These are phyloP conservation scores for Sphaceloma murrayae DNA, from an alignment of 2,329 filamentous ascomycete species.

Conservation along the genomic window DNA sequence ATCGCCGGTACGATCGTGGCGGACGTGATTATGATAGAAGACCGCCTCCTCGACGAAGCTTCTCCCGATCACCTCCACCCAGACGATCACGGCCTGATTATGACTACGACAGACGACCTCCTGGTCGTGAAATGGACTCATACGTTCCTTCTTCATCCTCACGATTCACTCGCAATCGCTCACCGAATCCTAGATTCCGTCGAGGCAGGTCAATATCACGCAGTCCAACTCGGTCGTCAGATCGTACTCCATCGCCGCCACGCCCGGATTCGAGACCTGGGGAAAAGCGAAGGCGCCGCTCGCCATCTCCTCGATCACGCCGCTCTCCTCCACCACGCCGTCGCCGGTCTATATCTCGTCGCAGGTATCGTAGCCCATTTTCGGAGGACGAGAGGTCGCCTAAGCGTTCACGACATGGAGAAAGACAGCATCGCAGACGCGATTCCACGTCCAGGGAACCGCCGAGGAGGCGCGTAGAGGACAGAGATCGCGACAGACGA, in stretches of 20 bases:
- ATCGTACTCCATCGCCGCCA: slow-evolving; percentile 5
- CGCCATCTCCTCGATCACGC: slow-evolving; percentile 25
- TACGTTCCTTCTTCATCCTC: slow-evolving; percentile 44
- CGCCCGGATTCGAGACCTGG: slow-evolving; percentile 1
- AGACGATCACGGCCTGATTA: slow-evolving; percentile 41
- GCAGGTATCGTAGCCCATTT: slow-evolving; percentile 19
- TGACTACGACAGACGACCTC: slow-evolving; percentile 36
- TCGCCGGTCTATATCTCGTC: slow-evolving; percentile 33
- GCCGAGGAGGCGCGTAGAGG: slow-evolving; percentile 21
- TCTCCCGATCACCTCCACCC: slow-evolving; percentile 38
- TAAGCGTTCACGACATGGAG: slow-evolving; percentile 8
- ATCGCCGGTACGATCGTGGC: slow-evolving; percentile 38
- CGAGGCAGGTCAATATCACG: slow-evolving; percentile 2
- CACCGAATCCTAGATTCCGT: slow-evolving; percentile 8
- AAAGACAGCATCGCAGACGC: slow-evolving; percentile 1
- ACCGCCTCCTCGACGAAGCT: slow-evolving; percentile 34
- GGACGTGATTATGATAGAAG: slow-evolving; percentile 42
- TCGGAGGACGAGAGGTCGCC: slow-evolving; percentile 21
- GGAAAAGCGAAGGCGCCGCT: slow-evolving; percentile 20
- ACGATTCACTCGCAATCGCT: slow-evolving; percentile 17
- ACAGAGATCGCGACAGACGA: slow-evolving; percentile 8
- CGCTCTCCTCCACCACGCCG: slow-evolving; percentile 22
- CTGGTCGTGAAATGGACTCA: slow-evolving; percentile 45
- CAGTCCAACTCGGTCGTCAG: background rate
- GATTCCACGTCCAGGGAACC: slow-evolving; percentile 25